These are phyloP conservation scores for Tripterygium wilfordii DNA, from an alignment of 177 flowering plant species.

Conservation along the genomic window DNA sequence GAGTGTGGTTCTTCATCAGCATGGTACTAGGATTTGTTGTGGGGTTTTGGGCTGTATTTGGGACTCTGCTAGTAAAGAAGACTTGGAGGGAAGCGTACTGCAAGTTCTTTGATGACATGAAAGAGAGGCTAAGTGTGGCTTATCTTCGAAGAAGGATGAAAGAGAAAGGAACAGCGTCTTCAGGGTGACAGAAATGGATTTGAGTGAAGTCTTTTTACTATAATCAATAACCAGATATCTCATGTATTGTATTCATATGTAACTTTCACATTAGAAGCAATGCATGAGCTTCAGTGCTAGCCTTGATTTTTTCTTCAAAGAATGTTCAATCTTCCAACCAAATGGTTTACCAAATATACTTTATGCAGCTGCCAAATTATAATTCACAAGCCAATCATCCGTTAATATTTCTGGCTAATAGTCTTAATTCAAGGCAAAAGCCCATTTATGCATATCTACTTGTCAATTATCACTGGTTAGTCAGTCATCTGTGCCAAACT, in stretches of 20 bases:
- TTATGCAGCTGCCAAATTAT: no score
- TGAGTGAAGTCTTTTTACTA: no score
- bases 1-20: slow-evolving; percentile 6
- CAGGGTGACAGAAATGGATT: no score
- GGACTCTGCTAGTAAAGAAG: slow-evolving; percentile 7
- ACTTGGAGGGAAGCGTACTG: slow-evolving; percentile 20
- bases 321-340: no score
- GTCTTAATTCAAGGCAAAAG: not conserved
- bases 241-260: no score
- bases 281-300: no score
- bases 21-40: slow-evolving; percentile 13
- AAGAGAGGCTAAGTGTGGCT: not conserved
- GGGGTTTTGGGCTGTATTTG: slow-evolving; percentile 27
- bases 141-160: slow-evolving; percentile 4
- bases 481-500: slow-evolving; percentile 98
- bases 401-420: no score
- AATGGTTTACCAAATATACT: no score
- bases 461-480: slow-evolving; percentile 16
- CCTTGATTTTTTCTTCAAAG: no score
- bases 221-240: no score
- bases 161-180: not conserved
- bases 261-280: no score
- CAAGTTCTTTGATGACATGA: not conserved
- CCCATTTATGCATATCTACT: not conserved
- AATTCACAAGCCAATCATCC: no score